These are phyloP conservation scores for Botrytis deweyae DNA, from an alignment of 2,329 filamentous ascomycete genomes.

Conservation along the genomic window DNA sequence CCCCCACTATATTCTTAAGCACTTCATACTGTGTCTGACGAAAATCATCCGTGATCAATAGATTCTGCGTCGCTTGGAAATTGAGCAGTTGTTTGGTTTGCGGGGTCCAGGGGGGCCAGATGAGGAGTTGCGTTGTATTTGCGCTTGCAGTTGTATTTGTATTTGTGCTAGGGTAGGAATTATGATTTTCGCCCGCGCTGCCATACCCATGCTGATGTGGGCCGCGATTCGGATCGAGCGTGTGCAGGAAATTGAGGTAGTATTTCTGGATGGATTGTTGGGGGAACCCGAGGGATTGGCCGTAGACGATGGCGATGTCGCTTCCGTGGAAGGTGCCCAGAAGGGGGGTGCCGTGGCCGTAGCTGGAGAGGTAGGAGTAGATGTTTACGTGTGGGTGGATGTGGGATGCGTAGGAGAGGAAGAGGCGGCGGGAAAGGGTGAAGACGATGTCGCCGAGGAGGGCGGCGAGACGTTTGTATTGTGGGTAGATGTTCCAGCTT, in stretches of 20 bases:
- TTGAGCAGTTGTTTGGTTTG: neutral
- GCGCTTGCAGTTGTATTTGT: constrained; percentile 43
- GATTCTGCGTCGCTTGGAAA: neutral
- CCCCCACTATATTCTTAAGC: neutral
- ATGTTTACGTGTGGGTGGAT: constrained; percentile 54
- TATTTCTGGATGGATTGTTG: constrained; percentile 62
- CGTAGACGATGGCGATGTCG: constrained; percentile 66
- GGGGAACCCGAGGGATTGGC: constrained; percentile 33
- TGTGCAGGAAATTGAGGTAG: constrained; percentile 70
- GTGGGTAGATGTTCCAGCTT: constrained; percentile 70
- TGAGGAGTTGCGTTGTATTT: constrained; percentile 39
- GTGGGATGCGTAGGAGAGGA: constrained; percentile 52
- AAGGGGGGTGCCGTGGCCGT: constrained; percentile 67
- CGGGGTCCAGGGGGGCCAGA: constrained; percentile 39
- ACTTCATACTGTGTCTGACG: neutral
- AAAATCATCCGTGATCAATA: neutral
- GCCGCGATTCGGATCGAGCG: constrained; percentile 63
- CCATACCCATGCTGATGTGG: constrained; percentile 47
- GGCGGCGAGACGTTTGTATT: constrained; percentile 74
- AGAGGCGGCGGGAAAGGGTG: constrained; percentile 65
- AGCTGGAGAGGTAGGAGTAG: constrained; percentile 75
- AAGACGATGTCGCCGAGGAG: constrained; percentile 75
- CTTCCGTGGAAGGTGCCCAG: constrained; percentile 73
- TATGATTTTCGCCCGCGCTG: neutral
- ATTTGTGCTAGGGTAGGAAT: neutral